Conservation (phyloP, 106 monocot genomes). For the Ottelia alismoides region DNA sequence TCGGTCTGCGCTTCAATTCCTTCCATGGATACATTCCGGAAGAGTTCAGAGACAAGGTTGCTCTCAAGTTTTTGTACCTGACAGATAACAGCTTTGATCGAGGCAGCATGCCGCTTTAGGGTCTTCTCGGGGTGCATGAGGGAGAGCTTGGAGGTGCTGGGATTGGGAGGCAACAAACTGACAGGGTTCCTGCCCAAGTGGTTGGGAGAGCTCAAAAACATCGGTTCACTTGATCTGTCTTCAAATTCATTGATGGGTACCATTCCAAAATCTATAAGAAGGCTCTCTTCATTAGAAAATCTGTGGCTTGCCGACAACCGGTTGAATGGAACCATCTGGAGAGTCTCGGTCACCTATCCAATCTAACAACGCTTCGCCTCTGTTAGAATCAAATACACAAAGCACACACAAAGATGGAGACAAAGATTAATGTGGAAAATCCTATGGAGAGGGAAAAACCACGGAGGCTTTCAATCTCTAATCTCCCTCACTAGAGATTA, state of each 20-base stretch:
- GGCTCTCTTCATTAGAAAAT: slow-evolving; percentile 38
- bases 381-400: too few relatives aligned
- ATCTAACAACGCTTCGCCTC: slow-evolving; percentile 13
- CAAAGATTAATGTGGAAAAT: too few relatives aligned
- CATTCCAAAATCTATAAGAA: slow-evolving; percentile 57
- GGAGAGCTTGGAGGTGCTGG: too few relatives aligned
- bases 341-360: slow-evolving; percentile 27
- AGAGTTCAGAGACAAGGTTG: slow-evolving; percentile 21
- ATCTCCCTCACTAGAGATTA: too few relatives aligned
- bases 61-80: slow-evolving; percentile 28
- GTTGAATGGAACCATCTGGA: slow-evolving; percentile 41
- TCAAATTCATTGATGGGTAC: slow-evolving; percentile 38
- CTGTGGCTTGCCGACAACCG: slow-evolving; percentile 43
- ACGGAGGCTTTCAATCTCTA: too few relatives aligned
- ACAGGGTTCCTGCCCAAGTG: slow-evolving; percentile 29
- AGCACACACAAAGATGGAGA: too few relatives aligned
- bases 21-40: slow-evolving; percentile 51
- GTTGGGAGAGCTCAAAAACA: slow-evolving; percentile 27
- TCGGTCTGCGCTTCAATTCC: slow-evolving; percentile 41
- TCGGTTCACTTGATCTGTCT: slow-evolving; percentile 16
- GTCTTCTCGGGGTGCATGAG: too few relatives aligned
- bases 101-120: slow-evolving; percentile 26
- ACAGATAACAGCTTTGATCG: slow-evolving; percentile 21
- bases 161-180: slow-evolving; percentile 48
- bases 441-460: too few relatives aligned